Base-by-base conservation (phyloP, 805 yeast genomes). In the Deakozyma indianensis region DNA sequence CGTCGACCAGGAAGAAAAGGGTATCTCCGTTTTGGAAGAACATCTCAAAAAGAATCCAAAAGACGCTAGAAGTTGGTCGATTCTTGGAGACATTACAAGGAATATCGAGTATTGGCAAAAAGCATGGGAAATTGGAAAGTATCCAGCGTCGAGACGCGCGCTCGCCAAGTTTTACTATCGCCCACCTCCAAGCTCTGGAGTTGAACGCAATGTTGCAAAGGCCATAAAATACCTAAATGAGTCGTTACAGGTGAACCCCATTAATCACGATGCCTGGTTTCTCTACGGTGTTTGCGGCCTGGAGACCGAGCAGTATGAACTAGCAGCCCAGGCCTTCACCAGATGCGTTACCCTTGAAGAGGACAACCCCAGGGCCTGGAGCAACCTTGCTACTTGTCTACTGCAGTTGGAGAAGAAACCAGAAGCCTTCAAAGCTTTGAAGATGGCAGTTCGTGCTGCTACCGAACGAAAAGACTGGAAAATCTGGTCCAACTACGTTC, bases 321-420 rank as follows among this genome's bases (percentile, higher is more conserved):
- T 83, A 41, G 95, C 96, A 0, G 79, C 94, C 0, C 94, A 84
- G 57, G 96, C 96, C 0, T 88, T 92, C 59, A 80, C 95, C 0
- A 70, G 96, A 55, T 86, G 96, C 65, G 88, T 87, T 25, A 69
- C 94, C 0, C 59, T 88, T 32, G 95, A 87, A 59, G 94, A 83
- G 22, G 71, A 79, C 0, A 86, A 78, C 55, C 69, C 88, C 1
- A 77, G 77, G 57, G 77, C 95, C 2, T 92, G 98, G 98, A 79
- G 94, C 9, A 92, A 92, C 57, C 69, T 92, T 54, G 86, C 95
- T 3, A 78, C 92, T 9, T 79, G 96, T 0, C 70, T 84, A 45
- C 64, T 87, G 35, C 74, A 73, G 50, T 57, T 73, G 44, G 79
- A 73, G 45, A 83, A 83, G 60, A 61, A 74, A 20, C 72, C 74